Conservation (phyloP, 306 rosid species). For the Lagenaria siceraria region DNA sequence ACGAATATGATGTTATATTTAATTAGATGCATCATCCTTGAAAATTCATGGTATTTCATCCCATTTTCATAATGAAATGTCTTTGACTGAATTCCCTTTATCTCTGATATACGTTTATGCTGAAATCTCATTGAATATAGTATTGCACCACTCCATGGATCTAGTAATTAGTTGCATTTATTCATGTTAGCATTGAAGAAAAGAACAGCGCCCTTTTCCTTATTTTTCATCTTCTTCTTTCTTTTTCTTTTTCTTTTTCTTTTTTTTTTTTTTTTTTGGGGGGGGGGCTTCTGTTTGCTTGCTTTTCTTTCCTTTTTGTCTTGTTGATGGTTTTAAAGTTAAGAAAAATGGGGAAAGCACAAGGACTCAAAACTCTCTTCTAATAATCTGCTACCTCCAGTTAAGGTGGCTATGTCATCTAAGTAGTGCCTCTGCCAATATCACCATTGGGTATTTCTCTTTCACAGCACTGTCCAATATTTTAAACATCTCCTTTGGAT, state of each 20-base stretch:
- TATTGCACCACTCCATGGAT: not conserved
- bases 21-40: not conserved
- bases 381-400: constrained; percentile 62
- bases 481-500: constrained; percentile 69
- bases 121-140: not conserved
- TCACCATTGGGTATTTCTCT: constrained; percentile 65
- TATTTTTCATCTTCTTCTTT: not conserved
- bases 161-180: not conserved
- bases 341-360: not conserved
- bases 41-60: not conserved
- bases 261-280: no score
- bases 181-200: no score
- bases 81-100: not conserved
- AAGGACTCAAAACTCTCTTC: constrained; percentile 2
- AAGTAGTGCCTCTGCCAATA: constrained; percentile 82
- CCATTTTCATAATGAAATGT: not conserved
- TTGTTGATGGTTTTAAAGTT: not conserved
- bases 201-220: not conserved
- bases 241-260: no score
- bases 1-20: not conserved
- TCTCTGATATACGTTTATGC: not conserved
- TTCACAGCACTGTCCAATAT: constrained; percentile 65
- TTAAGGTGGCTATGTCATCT: constrained; percentile 88
- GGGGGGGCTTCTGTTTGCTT: not conserved
- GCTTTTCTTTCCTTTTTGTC: not conserved